phyloP scores from a whole-genome alignment of 1,284 basidiomycete species.

The Marasmius sp. region DNA sequence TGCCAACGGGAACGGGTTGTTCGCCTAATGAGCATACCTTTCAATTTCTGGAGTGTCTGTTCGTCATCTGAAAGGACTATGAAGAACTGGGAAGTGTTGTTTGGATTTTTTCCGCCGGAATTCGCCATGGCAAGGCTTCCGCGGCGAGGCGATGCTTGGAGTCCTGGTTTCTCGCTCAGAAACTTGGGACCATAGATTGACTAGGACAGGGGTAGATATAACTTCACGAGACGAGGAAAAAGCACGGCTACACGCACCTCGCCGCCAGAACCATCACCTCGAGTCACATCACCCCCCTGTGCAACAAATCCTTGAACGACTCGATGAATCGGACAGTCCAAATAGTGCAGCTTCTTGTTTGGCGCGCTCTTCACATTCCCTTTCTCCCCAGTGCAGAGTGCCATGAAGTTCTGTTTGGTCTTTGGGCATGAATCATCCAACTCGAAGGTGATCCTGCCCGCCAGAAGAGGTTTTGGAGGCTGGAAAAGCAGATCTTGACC shows the following conservation, averaged over 20 bases:
- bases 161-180: slow-evolving; percentile 47
- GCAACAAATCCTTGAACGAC: slow-evolving; percentile 47
- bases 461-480: slow-evolving; percentile 32
- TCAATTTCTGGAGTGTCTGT: slow-evolving; percentile 37
- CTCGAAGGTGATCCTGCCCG: slow-evolving; percentile 39
- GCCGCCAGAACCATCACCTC: slow-evolving; percentile 50
- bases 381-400: slow-evolving; percentile 47
- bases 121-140: slow-evolving; percentile 53
- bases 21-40: slow-evolving; percentile 9
- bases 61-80: slow-evolving; percentile 44
- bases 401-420: slow-evolving; percentile 46
- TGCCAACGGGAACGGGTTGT: background rate
- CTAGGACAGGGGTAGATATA: slow-evolving; percentile 18
- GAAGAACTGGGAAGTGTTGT: slow-evolving; percentile 52
- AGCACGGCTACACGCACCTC: slow-evolving; percentile 33
- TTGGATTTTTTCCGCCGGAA: slow-evolving; percentile 36
- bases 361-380: slow-evolving; percentile 47
- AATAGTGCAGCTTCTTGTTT: slow-evolving; percentile 44
- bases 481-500: slow-evolving; percentile 31
- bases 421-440: slow-evolving; percentile 38
- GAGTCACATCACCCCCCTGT: slow-evolving; percentile 51
- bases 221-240: background rate
- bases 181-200: slow-evolving; percentile 51
- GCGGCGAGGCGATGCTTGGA: slow-evolving; percentile 36
- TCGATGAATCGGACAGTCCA: slow-evolving; percentile 42